Conservation (phyloP, 345 rosid genomes). For the Citrus sp. region DNA sequence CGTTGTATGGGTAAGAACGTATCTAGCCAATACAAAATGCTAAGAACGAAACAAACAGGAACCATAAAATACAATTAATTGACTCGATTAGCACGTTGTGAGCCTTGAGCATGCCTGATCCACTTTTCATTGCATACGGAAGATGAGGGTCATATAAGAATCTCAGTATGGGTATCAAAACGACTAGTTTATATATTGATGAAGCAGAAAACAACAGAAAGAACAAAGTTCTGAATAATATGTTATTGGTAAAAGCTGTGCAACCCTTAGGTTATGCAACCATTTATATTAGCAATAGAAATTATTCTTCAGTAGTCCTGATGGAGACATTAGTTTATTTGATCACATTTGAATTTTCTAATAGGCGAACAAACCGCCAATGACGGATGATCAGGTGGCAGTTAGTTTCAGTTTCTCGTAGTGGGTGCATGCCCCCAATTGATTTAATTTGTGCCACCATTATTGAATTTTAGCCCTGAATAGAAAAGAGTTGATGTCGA, state of each 20-base stretch:
- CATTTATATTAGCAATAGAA: too few relatives aligned
- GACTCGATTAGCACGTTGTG: background rate
- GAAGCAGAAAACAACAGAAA: background rate
- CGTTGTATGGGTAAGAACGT: background rate
- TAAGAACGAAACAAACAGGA: background rate
- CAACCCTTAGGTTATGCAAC: too few relatives aligned
- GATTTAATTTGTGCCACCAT: background rate
- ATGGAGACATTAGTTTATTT: too few relatives aligned
- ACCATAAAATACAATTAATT: background rate
- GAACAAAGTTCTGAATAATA: background rate
- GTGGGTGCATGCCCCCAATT: background rate
- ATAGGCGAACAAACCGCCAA: background rate
- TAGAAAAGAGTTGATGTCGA: background rate
- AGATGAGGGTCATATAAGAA: too few relatives aligned
- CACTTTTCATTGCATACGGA: background rate
- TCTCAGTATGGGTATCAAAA: too few relatives aligned
- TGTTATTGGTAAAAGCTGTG: background rate
- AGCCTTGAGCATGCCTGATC: background rate
- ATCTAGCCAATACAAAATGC: background rate
- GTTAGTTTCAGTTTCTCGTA: background rate
- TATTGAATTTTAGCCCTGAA: background rate
- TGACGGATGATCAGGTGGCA: background rate
- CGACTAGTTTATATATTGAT: too few relatives aligned
- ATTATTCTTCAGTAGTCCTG: too few relatives aligned
- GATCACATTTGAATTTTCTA: too few relatives aligned